Evolutionary conservation across 768 basidiomycete species (phyloP).

Genomic region (Gymnopilus dilepis): DNA sequence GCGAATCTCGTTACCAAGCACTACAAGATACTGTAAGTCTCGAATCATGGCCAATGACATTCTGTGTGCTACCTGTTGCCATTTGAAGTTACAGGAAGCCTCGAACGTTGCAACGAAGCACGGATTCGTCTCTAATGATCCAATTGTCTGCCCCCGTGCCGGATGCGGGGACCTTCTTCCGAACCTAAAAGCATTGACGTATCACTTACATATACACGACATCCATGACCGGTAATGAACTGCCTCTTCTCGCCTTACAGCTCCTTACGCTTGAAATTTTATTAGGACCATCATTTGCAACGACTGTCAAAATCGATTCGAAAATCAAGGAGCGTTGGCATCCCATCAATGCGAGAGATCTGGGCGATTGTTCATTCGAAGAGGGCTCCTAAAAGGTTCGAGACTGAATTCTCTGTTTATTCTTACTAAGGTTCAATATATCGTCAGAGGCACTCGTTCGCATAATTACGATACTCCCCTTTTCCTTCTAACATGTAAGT

Average conservation of each 20-base stretch:
- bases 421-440: neutral
- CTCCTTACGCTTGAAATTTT: slow-evolving; percentile 4
- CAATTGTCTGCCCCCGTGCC: slow-evolving; percentile 47
- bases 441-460: slow-evolving; percentile 15
- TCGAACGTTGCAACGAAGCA: slow-evolving; percentile 20
- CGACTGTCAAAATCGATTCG: slow-evolving; percentile 29
- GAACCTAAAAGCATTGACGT: slow-evolving; percentile 50
- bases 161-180: slow-evolving; percentile 51
- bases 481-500: slow-evolving; percentile 2
- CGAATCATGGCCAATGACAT: neutral
- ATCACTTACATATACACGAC: slow-evolving; percentile 62
- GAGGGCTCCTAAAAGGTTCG: slow-evolving; percentile 18
- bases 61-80: neutral
- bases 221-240: slow-evolving; percentile 47
- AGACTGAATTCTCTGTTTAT: neutral
- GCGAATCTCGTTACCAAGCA: slow-evolving; percentile 40
- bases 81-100: slow-evolving; percentile 43
- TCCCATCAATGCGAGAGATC: slow-evolving; percentile 28
- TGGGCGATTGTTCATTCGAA: neutral
- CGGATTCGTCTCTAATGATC: slow-evolving; percentile 25
- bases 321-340: slow-evolving; percentile 22
- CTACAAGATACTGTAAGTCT: slow-evolving; percentile 45
- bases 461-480: neutral
- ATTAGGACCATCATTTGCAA: slow-evolving; percentile 27
- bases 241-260: slow-evolving; percentile 3